Percentiles rank a stretch among this genome's conserved stretches.
phyloP scores from a whole-genome alignment of 1,139 yeast species.

The Debaryomyces psychrophilus region DNA sequence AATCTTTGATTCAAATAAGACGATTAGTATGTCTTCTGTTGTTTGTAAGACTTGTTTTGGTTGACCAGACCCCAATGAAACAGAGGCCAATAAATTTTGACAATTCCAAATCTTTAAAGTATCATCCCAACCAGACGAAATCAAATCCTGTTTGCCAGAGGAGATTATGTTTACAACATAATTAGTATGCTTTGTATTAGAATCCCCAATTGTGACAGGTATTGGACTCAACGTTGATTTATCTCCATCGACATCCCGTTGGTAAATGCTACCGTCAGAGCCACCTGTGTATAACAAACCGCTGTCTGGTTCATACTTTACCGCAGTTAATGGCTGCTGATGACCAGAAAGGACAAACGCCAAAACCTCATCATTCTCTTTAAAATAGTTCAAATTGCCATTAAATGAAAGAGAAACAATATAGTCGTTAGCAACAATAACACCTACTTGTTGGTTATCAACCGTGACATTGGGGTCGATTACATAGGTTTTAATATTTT shows the following conservation, averaged over 20 bases:
- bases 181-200: conserved; percentile 54
- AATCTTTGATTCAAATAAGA: conserved; percentile 53
- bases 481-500: conserved; percentile 40
- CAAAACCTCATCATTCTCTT: conserved; percentile 41
- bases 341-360: conserved; percentile 66
- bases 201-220: conserved; percentile 24
- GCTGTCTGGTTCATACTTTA: conserved; percentile 24
- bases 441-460: conserved; percentile 79
- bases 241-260: conserved; percentile 52
- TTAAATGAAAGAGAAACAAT: conserved; percentile 69
- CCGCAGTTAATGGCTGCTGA: conserved; percentile 72
- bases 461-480: conserved; percentile 40
- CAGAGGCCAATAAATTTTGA: conserved; percentile 27
- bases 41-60: conserved; percentile 57
- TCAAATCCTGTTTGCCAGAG: conserved; percentile 26
- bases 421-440: conserved; percentile 62
- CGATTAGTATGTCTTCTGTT: conserved; percentile 27
- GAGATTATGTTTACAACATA: conserved; percentile 52
- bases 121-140: conserved; percentile 89
- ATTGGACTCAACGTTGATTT: conserved; percentile 31
- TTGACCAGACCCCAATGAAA: conserved; percentile 53
- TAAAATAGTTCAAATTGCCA: conserved; percentile 71
- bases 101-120: conserved; percentile 54
- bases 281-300: conserved; percentile 64
- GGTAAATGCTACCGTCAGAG: conserved; percentile 73